A percentile compares a stretch with the other conserved stretches of the same genome.
These are phyloP conservation scores for Trifolium pratense DNA, from an alignment of 306 rosid species.

Conservation along the genomic window DNA sequence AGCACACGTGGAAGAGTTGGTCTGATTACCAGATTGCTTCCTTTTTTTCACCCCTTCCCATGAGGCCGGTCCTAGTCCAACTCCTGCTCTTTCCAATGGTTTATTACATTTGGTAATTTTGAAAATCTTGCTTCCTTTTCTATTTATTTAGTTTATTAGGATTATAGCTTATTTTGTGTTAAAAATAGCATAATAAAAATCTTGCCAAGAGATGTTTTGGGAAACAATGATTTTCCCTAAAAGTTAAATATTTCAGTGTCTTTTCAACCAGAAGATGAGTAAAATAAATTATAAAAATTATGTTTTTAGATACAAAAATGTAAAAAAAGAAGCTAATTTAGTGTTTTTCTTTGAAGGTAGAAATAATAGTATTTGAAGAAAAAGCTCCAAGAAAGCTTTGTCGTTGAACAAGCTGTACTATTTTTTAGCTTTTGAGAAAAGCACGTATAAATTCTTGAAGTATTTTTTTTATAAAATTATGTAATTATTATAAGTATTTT, in stretches of 20 bases:
- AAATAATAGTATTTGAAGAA: neutral
- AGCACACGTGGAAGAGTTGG: too few relatives aligned
- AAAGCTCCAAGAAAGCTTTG: neutral
- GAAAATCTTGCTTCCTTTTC: too few relatives aligned
- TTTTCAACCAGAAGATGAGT: neutral
- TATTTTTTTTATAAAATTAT: neutral
- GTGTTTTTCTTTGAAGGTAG: neutral
- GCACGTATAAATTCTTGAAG: neutral
- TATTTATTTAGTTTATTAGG: neutral
- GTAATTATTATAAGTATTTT: slow-evolving; percentile 2
- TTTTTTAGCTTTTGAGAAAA: slow-evolving; percentile 1
- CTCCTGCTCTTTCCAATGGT: too few relatives aligned
- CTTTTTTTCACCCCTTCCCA: too few relatives aligned
- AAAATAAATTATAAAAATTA: too few relatives aligned
- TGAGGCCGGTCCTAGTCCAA: too few relatives aligned
- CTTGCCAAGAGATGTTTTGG: neutral
- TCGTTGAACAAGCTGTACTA: neutral
- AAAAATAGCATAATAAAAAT: slow-evolving; percentile 1
- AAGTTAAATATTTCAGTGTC: neutral
- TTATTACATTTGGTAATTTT: too few relatives aligned
- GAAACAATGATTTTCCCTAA: neutral
- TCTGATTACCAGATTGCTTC: too few relatives aligned
- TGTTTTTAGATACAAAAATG: too few relatives aligned
- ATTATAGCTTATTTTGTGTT: slow-evolving; percentile 15
- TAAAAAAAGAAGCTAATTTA: too few relatives aligned